Evolutionary conservation across 768 basidiomycete genomes (phyloP).

Genomic region (Tephrocybe sp.): DNA sequence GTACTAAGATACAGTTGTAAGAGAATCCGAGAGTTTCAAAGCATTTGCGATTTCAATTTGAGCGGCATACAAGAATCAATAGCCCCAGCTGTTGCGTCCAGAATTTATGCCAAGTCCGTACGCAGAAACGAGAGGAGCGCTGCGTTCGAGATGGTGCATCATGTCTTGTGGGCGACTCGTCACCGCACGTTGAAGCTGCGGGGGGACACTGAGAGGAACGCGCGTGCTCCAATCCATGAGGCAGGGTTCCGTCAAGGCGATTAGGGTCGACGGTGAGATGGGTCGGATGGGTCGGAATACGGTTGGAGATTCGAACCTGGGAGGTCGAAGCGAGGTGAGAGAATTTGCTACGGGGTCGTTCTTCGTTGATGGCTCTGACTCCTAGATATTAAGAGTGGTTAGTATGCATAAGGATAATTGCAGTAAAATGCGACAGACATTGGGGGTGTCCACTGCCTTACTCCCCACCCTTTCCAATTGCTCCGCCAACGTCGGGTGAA

Average conservation of each 20-base stretch:
- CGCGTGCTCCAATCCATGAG: conserved; percentile 38
- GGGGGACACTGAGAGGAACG: not conserved
- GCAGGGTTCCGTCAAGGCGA: conserved; percentile 43
- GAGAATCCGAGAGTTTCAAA: no score
- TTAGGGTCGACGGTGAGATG: conserved; percentile 38
- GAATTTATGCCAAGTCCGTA: not conserved
- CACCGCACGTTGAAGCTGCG: not conserved
- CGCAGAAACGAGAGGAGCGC: not conserved
- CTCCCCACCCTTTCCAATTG: conserved; percentile 9
- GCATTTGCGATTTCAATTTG: not conserved
- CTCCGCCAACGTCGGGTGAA: conserved; percentile 12
- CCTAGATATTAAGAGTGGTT: no score
- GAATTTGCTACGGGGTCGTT: not conserved
- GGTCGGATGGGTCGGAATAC: conserved; percentile 23
- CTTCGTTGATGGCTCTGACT: not conserved
- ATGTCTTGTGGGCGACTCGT: no score
- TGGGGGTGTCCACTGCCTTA: not conserved
- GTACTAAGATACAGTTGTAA: no score
- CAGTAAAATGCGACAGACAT: not conserved
- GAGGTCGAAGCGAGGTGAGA: not conserved
- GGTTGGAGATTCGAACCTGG: not conserved
- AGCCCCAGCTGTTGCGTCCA: conserved; percentile 12
- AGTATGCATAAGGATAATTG: no score
- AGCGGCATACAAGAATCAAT: not conserved
- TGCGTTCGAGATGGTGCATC: no score